A percentile compares a stretch with the other conserved stretches of the same genome.
phyloP scores from a whole-genome alignment of 495 filamentous ascomycete genomes.

The Aspergillus heteromorphus region DNA sequence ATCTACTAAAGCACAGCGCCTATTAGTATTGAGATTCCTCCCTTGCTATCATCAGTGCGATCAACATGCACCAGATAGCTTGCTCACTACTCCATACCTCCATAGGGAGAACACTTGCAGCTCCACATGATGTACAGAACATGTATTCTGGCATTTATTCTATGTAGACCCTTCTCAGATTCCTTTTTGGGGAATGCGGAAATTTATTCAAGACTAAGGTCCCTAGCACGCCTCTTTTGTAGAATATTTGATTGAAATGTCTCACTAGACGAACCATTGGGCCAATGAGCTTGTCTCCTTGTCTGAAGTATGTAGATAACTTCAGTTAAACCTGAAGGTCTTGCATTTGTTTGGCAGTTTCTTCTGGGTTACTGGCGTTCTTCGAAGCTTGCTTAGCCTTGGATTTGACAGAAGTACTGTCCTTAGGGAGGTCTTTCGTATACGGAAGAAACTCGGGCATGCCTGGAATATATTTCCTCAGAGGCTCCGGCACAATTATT shows the following conservation, averaged over 20 bases:
- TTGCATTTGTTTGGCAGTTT: slow-evolving; percentile 37
- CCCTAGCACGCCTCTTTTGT: no score
- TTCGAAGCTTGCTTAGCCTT: slow-evolving; percentile 40
- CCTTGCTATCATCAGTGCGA: no score
- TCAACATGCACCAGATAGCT: no score
- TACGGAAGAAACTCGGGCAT: slow-evolving; percentile 82
- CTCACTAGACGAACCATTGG: not conserved
- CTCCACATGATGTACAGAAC: no score
- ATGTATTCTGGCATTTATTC: no score
- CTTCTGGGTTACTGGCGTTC: slow-evolving; percentile 18
- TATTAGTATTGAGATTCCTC: no score
- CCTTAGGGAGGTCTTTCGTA: slow-evolving; percentile 75
- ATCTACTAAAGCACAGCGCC: no score
- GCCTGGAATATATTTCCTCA: slow-evolving; percentile 90
- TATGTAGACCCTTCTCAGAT: no score
- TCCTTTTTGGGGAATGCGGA: no score
- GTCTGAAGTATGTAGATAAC: not conserved
- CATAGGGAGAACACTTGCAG: no score
- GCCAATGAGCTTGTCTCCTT: not conserved
- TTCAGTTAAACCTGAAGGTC: slow-evolving; percentile 30
- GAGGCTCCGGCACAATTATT: slow-evolving; percentile 75
- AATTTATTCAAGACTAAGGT: no score
- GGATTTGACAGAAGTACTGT: slow-evolving; percentile 55
- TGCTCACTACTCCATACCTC: no score
- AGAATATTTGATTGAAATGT: not conserved